Evolutionary conservation across 2,329 filamentous ascomycete species (phyloP), one percentile per base, ranked within the genome.

Genomic region (Blastomyces emzantsi): DNA sequence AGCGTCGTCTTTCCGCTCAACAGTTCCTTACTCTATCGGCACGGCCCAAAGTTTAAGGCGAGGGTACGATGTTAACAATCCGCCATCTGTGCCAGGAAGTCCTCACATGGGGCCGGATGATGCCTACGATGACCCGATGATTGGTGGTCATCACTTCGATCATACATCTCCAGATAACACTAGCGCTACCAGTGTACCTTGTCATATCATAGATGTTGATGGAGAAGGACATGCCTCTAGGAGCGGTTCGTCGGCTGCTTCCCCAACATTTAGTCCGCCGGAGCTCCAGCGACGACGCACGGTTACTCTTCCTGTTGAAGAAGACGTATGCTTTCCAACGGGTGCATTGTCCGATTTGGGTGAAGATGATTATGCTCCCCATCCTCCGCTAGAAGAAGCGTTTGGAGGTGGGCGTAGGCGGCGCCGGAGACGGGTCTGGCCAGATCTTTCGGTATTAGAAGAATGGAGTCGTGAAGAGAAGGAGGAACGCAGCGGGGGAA

Each of bases 401-500:
- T 75, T 74, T 54, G 69, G 70, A 6, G 76, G 75, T 22, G 73
- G 72, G 62, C 77, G 77, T 51, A 75, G 82, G 63, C 74, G 87
- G 22, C 83, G 90, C 33, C 83, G 89, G 63, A 83, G 86, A 52
- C 80, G 85, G 45, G 87, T 88, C 68, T 97, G 92, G 92, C 94
- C 94, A 0, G 92, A 97, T 73, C 79, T 97, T 19, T 80, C 85
- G 0, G 85, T 90, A 5, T 79, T 99, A 13, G 90, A 97, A 64
- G 90, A 96, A 67, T 99, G 92, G 92, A 91, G 88, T 66, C 84
- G 84, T 3, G 87, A 93, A 68, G 94, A 99, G 75, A 96, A 96
- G 75, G 92, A 96, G 73, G 87, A 88, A 64, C 85, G 90, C 61
- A 93, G 85, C 62, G 90, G 94, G 64, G 90, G 90, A 62, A 85